A percentile compares a stretch with the other conserved stretches of the same genome.
These are phyloP conservation scores for Lachnellula willkommii DNA, from an alignment of 2,329 filamentous ascomycete genomes.

Conservation along the genomic window DNA sequence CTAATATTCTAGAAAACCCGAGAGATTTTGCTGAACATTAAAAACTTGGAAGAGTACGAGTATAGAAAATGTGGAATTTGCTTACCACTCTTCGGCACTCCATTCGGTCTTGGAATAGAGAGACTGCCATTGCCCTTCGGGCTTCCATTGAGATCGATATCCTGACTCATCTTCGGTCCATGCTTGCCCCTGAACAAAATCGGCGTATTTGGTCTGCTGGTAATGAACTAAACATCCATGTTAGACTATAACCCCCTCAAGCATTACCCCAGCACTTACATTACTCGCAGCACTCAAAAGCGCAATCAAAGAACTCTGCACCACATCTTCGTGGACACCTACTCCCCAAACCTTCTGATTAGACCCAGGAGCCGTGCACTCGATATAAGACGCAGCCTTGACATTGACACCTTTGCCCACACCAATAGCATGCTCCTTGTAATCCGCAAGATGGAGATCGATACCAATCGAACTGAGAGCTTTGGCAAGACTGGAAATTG, in stretches of 20 bases:
- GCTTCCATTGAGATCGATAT: slow-evolving; percentile 32
- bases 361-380: slow-evolving; percentile 67
- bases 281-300: slow-evolving; percentile 80
- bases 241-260: slow-evolving; percentile 4
- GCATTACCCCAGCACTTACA: slow-evolving; percentile 49
- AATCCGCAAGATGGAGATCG: slow-evolving; percentile 85
- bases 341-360: slow-evolving; percentile 81
- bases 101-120: slow-evolving; percentile 23
- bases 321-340: slow-evolving; percentile 86
- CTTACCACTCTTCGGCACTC: slow-evolving; percentile 18
- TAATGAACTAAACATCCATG: slow-evolving; percentile 55
- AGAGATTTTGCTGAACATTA: no score
- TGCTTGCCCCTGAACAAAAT: slow-evolving; percentile 55
- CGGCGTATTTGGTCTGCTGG: slow-evolving; percentile 64
- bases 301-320: slow-evolving; percentile 82
- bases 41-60: no score
- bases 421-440: slow-evolving; percentile 94
- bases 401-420: slow-evolving; percentile 60
- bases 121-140: slow-evolving; percentile 22
- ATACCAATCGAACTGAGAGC: slow-evolving; percentile 75
- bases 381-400: slow-evolving; percentile 93
- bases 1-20: no score
- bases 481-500: slow-evolving; percentile 81
- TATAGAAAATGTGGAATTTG: no score
- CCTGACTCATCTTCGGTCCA: slow-evolving; percentile 38